Percentiles rank a stretch among this genome's conserved stretches.
phyloP scores from a whole-genome alignment of 176 grass and related monocot genomes.

The Echinochloa phyllopogon region DNA sequence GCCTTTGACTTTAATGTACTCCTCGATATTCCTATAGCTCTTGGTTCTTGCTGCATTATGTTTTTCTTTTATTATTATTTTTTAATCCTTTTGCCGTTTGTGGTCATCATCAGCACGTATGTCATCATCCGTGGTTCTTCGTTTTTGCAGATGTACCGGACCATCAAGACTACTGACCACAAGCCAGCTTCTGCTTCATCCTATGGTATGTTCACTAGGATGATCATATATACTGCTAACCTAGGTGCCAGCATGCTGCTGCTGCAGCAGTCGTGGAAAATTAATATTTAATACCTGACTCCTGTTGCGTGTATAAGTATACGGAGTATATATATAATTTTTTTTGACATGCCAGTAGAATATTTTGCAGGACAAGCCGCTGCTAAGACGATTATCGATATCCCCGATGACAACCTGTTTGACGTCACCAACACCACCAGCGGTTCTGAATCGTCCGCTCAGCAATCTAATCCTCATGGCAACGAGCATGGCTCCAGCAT shows the following conservation, averaged over 20 bases:
- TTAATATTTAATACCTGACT: not conserved
- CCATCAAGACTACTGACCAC: constrained; percentile 93
- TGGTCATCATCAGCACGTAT: not conserved
- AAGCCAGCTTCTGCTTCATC: constrained; percentile 55
- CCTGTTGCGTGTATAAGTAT: too few species aligned
- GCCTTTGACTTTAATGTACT: constrained; percentile 49
- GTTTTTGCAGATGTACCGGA: constrained; percentile 85
- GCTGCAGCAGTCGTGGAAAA: not conserved
- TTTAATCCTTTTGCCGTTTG: not conserved
- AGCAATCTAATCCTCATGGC: constrained; percentile 48
- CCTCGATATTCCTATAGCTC: constrained; percentile 9
- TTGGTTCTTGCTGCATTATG: not conserved
- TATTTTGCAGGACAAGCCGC: constrained; percentile 58
- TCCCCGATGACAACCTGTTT: constrained; percentile 68
- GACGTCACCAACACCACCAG: constrained; percentile 52
- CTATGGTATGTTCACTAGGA: constrained; percentile 45
- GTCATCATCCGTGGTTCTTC: not conserved
- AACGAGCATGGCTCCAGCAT: constrained; percentile 56
- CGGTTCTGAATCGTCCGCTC: constrained; percentile 75
- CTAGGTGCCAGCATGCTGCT: not conserved
- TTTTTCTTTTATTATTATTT: not conserved
- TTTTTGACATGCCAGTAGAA: not conserved
- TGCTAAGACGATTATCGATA: constrained; percentile 55
- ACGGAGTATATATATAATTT: too few species aligned
- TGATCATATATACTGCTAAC: not conserved